Conservation (phyloP, 495 filamentous ascomycete genomes). For the Hyaloscypha bicolor region DNA sequence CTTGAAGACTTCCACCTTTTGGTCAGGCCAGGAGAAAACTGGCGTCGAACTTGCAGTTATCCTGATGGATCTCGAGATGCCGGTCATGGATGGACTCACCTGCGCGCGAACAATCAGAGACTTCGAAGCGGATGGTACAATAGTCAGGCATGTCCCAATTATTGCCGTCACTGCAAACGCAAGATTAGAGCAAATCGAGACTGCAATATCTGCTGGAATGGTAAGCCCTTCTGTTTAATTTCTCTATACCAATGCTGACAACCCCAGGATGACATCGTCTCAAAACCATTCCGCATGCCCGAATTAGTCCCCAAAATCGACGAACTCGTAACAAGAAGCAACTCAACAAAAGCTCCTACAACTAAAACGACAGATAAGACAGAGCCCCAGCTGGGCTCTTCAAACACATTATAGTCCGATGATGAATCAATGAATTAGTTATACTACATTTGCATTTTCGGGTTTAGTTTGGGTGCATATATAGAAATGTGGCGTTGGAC, state of each 20-base stretch:
- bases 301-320: slow-evolving; percentile 67
- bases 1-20: slow-evolving; percentile 49
- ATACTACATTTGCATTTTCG: background rate
- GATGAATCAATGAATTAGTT: background rate
- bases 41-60: slow-evolving; percentile 55
- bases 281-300: slow-evolving; percentile 70
- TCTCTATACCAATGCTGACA: slow-evolving; percentile 3
- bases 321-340: slow-evolving; percentile 20
- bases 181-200: slow-evolving; percentile 63
- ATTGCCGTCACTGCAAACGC: slow-evolving; percentile 81
- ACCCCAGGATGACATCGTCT: slow-evolving; percentile 65
- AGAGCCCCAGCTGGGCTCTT: background rate
- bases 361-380: background rate
- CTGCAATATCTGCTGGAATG: slow-evolving; percentile 70
- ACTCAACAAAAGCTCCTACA: background rate
- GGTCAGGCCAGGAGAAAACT: slow-evolving; percentile 35
- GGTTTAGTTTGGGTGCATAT: background rate
- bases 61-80: slow-evolving; percentile 87
- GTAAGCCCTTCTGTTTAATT: slow-evolving; percentile 37
- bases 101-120: slow-evolving; percentile 68
- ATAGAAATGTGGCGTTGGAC: background rate
- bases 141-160: slow-evolving; percentile 64
- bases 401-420: background rate
- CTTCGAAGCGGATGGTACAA: slow-evolving; percentile 53
- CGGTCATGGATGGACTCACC: slow-evolving; percentile 76